Evolutionary conservation across 352 stramenopile species (phyloP), one percentile per base, ranked within the genome.

Genomic region (Ochromonadaceae sp.): DNA sequence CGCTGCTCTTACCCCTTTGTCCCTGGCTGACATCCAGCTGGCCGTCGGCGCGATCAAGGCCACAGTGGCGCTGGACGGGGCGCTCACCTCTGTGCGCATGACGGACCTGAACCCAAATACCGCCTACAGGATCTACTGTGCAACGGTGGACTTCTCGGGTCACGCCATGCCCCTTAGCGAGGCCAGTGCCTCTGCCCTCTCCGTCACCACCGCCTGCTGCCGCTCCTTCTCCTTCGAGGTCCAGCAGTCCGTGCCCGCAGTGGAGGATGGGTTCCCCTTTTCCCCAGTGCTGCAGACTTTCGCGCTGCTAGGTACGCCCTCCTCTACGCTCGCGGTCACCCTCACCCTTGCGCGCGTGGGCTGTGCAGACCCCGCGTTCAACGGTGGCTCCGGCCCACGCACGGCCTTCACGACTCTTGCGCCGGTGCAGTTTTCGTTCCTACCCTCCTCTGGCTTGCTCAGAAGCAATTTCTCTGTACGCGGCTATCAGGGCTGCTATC

Each of bases 141-240:
- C 26, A 9, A 59, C 9, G 39, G 7, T 25, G 43, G 22, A n/a
- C 22, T 59, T 5, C 9, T 7, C 30, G 15, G 22, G 25, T 15
- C 9, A 59, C 22, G 22, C 22, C 43, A 59, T 59, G 49, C 49
- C 49, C 43, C n/a, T 59, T n/a, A 59, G 9, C 22, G 49, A 59
- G 30, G 25, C 5, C 12, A 30, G 20, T 5, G 25, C 7, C 5
- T 30, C 39, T 42, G 25, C 20, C 12, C 7, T 42, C 31, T 31
- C 5, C 7, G 49, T 35, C 30, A 48, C 25, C 26, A 59, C 49
- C 5, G 30, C 9, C 25, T 59, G 49, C 49, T 59, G 49, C 22
- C 39, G 43, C n/a, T n/a, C n/a, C n/a, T n/a, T n/a, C n/a, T n/a
- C n/a, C n/a, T n/a, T n/a, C n/a, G n/a, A n/a, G n/a, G n/a, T n/a